A percentile compares a stretch with the other conserved stretches of the same genome.
phyloP scores from a whole-genome alignment of 805 yeast species.

The Hanseniaspora guilliermondii region DNA sequence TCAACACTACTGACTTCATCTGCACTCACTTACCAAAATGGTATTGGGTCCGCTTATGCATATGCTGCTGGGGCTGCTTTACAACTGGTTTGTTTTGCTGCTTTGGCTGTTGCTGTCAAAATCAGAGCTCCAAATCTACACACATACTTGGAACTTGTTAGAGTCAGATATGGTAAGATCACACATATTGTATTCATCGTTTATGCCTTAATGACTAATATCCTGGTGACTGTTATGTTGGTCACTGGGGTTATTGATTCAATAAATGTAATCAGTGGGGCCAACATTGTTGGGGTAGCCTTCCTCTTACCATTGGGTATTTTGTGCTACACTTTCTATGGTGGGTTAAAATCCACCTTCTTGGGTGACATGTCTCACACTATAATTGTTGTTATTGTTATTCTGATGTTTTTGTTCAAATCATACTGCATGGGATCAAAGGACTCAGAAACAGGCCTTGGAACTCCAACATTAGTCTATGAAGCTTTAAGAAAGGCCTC shows the following conservation, averaged over 20 bases:
- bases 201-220: slow-evolving; percentile 78
- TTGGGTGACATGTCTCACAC: slow-evolving; percentile 74
- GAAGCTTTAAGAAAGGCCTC: slow-evolving; percentile 57
- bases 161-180: slow-evolving; percentile 62
- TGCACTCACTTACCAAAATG: slow-evolving; percentile 64
- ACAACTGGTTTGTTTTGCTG: slow-evolving; percentile 76
- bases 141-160: slow-evolving; percentile 76
- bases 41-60: slow-evolving; percentile 68
- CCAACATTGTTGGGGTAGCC: slow-evolving; percentile 69
- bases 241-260: slow-evolving; percentile 85
- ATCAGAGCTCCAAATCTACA: slow-evolving; percentile 85
- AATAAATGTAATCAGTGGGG: slow-evolving; percentile 67
- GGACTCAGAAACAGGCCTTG: slow-evolving; percentile 35
- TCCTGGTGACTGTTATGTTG: slow-evolving; percentile 84
- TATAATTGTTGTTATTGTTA: slow-evolving; percentile 61
- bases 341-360: slow-evolving; percentile 75
- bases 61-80: slow-evolving; percentile 89
- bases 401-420: slow-evolving; percentile 68
- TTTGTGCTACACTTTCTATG: slow-evolving; percentile 59
- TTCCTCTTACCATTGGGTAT: slow-evolving; percentile 74
- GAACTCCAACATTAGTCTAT: slow-evolving; percentile 74
- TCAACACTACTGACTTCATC: slow-evolving; percentile 65
- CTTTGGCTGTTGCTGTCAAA: slow-evolving; percentile 78
- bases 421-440: slow-evolving; percentile 51
- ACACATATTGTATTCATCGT: slow-evolving; percentile 62